Percentiles rank a stretch among this genome's conserved stretches.
Evolutionary conservation across 192 early-diverging fungal species (phyloP).

Genomic region (Nowakowskiella sp.): DNA sequence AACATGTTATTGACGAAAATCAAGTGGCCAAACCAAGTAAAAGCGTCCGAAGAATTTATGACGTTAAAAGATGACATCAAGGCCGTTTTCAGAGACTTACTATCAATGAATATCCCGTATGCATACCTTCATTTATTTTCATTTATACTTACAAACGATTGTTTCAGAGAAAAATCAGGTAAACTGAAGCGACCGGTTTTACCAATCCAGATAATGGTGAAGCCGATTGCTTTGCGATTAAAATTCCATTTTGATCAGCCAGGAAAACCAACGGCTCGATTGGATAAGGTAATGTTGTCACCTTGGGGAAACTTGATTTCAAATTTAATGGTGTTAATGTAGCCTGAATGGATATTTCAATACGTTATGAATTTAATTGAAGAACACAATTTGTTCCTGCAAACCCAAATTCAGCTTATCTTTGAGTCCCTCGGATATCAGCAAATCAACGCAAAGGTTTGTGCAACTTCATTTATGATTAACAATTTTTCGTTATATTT

Average conservation of each 20-base stretch:
- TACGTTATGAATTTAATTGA: constrained; percentile 10
- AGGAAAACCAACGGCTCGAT: constrained; percentile 17
- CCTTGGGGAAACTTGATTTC: no score
- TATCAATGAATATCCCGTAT: no score
- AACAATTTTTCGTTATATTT: neutral
- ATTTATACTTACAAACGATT: no score
- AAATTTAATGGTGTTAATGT: neutral
- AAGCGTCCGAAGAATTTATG: no score
- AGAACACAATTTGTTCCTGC: constrained; percentile 15
- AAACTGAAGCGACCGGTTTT: no score
- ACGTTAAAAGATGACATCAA: no score
- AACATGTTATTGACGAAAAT: no score
- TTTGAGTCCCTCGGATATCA: constrained; percentile 12
- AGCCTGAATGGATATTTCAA: constrained; percentile 26
- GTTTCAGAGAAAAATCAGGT: no score
- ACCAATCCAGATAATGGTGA: constrained; percentile 21
- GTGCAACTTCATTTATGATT: neutral
- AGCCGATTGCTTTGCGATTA: constrained; percentile 18
- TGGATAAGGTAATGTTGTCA: constrained; percentile 28
- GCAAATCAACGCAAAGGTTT: constrained; percentile 16
- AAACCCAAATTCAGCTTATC: constrained; percentile 15
- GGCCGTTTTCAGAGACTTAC: no score
- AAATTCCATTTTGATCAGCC: constrained; percentile 25
- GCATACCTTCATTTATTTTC: no score
- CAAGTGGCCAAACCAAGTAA: no score